phyloP scores from a whole-genome alignment of 208 protist species.

The Acanthamoeba quina region DNA sequence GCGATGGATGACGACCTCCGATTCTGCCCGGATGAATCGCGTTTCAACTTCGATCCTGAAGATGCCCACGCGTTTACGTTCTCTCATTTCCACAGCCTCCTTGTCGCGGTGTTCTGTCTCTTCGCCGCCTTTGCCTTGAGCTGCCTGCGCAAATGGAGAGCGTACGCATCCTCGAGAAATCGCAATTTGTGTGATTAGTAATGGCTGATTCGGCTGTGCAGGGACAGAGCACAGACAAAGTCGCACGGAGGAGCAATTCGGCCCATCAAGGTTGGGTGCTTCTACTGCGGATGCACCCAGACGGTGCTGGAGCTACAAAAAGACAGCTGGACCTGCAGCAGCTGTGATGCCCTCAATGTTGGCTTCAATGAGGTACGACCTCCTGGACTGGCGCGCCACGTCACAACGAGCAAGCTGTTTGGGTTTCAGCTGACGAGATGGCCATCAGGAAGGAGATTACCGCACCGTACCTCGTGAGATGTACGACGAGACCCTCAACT shows the following conservation, averaged over 20 bases:
- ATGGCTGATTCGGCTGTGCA: no score
- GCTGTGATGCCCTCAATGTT: neutral
- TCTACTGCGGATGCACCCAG: neutral
- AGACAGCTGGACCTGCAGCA: neutral
- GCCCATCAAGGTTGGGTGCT: neutral
- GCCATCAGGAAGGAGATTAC: conserved; percentile 23
- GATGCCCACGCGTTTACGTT: neutral
- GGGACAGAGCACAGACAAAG: no score
- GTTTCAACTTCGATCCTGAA: neutral
- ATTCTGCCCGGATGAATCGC: no score
- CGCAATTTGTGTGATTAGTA: no score
- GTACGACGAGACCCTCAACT: conserved; percentile 35
- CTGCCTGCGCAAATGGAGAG: no score
- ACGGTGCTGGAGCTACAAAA: neutral
- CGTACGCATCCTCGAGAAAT: no score
- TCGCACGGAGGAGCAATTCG: neutral
- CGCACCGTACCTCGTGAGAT: conserved; percentile 34
- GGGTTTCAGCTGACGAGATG: neutral
- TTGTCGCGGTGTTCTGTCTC: no score
- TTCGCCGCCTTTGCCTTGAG: no score
- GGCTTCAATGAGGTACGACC: conserved; percentile 47
- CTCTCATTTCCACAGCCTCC: no score
- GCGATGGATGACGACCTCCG: no score
- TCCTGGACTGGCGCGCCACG: neutral
- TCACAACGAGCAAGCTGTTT: neutral